Conservation (phyloP, 2,329 filamentous ascomycete species). For the Ophiocordyceps camponoti-floridani region DNA sequence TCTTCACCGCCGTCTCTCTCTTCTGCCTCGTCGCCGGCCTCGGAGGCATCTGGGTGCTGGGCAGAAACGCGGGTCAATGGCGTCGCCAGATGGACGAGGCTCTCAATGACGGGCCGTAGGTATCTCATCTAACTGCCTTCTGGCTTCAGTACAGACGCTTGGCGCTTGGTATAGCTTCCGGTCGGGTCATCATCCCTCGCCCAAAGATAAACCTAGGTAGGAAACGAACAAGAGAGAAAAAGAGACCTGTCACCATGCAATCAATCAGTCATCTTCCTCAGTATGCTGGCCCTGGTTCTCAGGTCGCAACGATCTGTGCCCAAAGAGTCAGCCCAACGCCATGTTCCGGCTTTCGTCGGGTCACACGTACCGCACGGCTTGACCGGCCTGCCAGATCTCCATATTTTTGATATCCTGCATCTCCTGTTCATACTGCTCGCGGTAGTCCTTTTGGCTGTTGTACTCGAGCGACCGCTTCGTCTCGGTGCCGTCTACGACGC, state of each 20-base stretch:
- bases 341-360: slow-evolving; percentile 1
- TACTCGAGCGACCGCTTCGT: slow-evolving; percentile 93
- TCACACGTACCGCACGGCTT: slow-evolving; percentile 60
- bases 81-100: slow-evolving; percentile 40
- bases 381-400: slow-evolving; percentile 98
- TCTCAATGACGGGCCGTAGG: slow-evolving; percentile 7
- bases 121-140: too few species aligned
- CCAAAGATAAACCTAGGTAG: too few species aligned
- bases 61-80: slow-evolving; percentile 43
- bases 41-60: slow-evolving; percentile 40
- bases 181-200: too few species aligned
- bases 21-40: slow-evolving; percentile 39
- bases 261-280: too few species aligned
- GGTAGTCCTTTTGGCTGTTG: slow-evolving; percentile 92
- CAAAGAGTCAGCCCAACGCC: not conserved
- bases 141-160: too few species aligned
- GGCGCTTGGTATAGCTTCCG: too few species aligned
- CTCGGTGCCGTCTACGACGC: slow-evolving; percentile 80
- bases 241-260: too few species aligned
- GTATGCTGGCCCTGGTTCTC: slow-evolving; percentile 43
- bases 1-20: slow-evolving; percentile 43
- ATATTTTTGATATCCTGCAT: slow-evolving; percentile 95
- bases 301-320: slow-evolving; percentile 52
- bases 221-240: too few species aligned
- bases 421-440: slow-evolving; percentile 93